These are phyloP conservation scores for Mycena haematopus DNA, from an alignment of 768 basidiomycete genomes.

Conservation along the genomic window DNA sequence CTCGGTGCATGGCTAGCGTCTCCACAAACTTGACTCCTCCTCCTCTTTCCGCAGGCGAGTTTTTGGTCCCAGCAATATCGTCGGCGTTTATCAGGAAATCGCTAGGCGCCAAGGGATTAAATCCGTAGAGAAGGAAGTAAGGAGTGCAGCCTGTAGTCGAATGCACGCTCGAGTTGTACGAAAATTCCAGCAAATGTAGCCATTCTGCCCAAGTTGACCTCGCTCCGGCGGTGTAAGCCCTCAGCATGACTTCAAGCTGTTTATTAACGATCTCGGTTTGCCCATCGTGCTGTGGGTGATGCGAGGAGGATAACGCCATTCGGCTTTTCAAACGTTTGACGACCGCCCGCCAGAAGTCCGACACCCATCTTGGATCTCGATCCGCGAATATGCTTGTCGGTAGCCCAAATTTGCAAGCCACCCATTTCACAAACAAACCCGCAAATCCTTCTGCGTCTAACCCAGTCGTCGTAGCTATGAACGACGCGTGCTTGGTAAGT, in stretches of 20 bases:
- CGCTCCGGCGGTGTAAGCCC: conserved; percentile 22
- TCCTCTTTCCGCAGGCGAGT: neutral
- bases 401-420: conserved; percentile 11
- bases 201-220: conserved; percentile 33
- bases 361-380: conserved; percentile 17
- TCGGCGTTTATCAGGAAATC: neutral
- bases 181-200: conserved; percentile 35
- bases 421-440: neutral
- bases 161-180: conserved; percentile 32
- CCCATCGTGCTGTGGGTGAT: conserved; percentile 41
- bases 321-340: neutral
- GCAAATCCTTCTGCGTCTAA: conserved; percentile 4
- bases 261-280: conserved; percentile 41
- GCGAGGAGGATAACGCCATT: conserved; percentile 6
- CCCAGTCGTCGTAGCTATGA: conserved; percentile 14
- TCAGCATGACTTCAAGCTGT: conserved; percentile 35
- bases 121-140: conserved; percentile 30
- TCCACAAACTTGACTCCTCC: neutral
- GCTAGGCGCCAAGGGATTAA: conserved; percentile 17
- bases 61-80: neutral
- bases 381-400: conserved; percentile 17
- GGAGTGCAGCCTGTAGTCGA: conserved; percentile 26
- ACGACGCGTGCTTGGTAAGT: conserved; percentile 12
- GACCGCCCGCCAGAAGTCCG: conserved; percentile 17
- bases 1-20: neutral